Evolutionary conservation across 2,329 filamentous ascomycete species (phyloP).

Genomic region (Penicillium sp.): DNA sequence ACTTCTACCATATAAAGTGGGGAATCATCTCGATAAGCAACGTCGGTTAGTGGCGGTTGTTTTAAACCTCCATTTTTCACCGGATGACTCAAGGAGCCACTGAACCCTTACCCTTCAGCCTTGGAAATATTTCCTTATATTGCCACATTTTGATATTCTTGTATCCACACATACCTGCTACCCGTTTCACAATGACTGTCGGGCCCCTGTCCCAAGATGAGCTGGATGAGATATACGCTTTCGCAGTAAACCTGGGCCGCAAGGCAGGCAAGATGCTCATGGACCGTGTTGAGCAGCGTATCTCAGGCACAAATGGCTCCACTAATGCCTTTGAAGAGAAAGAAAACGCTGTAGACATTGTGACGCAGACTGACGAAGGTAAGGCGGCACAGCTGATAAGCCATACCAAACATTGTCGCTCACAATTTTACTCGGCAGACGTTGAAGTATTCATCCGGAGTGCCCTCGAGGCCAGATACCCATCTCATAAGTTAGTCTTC

Average conservation of each 20-base stretch:
- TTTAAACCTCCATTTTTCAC: neutral
- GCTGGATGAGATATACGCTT: conserved; percentile 64
- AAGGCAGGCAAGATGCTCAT: conserved; percentile 67
- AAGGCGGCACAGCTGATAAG: conserved; percentile 8
- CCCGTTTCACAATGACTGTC: conserved; percentile 17
- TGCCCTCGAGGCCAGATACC: conserved; percentile 60
- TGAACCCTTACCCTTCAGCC: neutral
- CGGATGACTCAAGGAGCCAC: neutral
- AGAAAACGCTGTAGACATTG: conserved; percentile 72
- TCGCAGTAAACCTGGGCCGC: conserved; percentile 68
- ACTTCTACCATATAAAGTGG: neutral
- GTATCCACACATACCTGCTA: neutral
- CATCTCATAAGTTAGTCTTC: conserved; percentile 60
- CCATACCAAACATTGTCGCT: neutral
- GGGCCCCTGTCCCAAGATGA: conserved; percentile 41
- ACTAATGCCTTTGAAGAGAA: conserved; percentile 57
- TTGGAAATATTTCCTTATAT: neutral
- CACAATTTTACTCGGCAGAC: conserved; percentile 47
- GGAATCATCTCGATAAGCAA: neutral
- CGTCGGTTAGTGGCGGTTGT: conserved; percentile 1
- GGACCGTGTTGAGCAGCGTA: conserved; percentile 59
- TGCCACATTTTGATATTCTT: neutral
- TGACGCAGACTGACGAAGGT: conserved; percentile 74
- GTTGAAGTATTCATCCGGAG: conserved; percentile 68
- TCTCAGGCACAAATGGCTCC: conserved; percentile 38